Conservation (phyloP, 2,329 filamentous ascomycete species). For the Fusarium devonianum region DNA sequence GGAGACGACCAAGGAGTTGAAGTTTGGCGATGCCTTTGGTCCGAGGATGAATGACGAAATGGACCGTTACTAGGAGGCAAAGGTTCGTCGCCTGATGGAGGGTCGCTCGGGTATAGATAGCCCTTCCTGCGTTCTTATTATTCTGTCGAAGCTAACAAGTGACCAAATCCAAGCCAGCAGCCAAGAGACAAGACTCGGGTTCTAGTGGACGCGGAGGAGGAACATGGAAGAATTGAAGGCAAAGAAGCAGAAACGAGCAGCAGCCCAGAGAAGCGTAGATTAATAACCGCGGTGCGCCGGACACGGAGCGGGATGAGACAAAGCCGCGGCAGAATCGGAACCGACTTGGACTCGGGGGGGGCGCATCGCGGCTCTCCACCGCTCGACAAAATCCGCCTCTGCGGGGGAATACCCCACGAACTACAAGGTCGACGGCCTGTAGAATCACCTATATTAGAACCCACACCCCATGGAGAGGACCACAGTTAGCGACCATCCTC, state of each 20-base stretch:
- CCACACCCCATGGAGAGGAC: background rate
- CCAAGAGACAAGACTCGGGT: background rate
- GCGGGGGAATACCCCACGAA: slow-evolving; percentile 29
- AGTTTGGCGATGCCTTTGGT: slow-evolving; percentile 29
- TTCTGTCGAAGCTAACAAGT: background rate
- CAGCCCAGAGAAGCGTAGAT: background rate
- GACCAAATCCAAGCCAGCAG: background rate
- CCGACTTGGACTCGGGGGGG: slow-evolving; percentile 23
- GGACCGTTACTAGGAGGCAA: background rate
- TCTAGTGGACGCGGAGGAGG: too few species aligned
- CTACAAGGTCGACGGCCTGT: slow-evolving; percentile 26
- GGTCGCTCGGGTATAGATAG: slow-evolving; percentile 5
- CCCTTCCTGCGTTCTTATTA: slow-evolving; percentile 1
- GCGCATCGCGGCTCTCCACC: too few species aligned
- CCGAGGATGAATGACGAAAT: slow-evolving; percentile 35
- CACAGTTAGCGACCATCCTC: slow-evolving; percentile 7
- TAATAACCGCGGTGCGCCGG: slow-evolving; percentile 5
- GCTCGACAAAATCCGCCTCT: slow-evolving; percentile 8
- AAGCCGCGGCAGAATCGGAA: slow-evolving; percentile 17
- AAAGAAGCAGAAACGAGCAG: background rate
- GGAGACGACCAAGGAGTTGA: background rate
- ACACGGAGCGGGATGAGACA: slow-evolving; percentile 12
- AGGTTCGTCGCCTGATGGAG: background rate
- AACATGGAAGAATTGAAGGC: background rate
- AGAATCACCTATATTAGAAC: slow-evolving; percentile 31